Conservation (phyloP, 306 rosid species). For the Aeschynomene evenia region DNA sequence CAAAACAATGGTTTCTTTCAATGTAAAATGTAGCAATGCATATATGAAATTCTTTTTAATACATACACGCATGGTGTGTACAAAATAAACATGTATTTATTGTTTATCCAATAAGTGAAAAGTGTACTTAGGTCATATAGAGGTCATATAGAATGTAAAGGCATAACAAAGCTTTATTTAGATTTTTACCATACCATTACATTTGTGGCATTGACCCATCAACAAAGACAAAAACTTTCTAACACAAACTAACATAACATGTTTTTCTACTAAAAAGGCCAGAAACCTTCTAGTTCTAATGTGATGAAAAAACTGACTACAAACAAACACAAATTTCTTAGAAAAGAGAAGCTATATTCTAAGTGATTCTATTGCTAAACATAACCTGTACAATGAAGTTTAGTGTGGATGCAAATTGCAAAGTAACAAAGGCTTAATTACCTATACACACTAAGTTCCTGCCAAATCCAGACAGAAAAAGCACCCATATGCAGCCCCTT, state of each 20-base stretch:
- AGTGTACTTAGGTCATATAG: neutral
- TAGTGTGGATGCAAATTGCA: neutral
- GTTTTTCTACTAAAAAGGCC: conserved; percentile 38
- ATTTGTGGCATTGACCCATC: conserved; percentile 12
- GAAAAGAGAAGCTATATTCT: conserved; percentile 27
- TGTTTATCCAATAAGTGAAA: no score
- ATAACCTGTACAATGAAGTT: conserved; percentile 42
- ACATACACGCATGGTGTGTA: no score
- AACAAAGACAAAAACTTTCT: neutral
- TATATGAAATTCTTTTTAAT: no score
- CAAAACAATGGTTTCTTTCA: no score
- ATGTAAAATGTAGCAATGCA: conserved; percentile 1
- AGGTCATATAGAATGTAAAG: neutral
- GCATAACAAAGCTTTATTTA: conserved; percentile 5
- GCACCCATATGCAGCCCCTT: conserved; percentile 5
- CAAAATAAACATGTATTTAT: no score
- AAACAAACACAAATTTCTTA: conserved; percentile 17
- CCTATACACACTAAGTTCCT: conserved; percentile 31
- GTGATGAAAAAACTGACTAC: conserved; percentile 4
- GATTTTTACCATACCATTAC: neutral
- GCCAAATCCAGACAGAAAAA: conserved; percentile 23
- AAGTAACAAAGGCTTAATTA: neutral
- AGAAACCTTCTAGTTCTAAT: conserved; percentile 30
- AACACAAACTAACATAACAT: conserved; percentile 4
- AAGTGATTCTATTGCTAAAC: conserved; percentile 29